Conservation (phyloP, 2,329 filamentous ascomycete genomes). For the Nigrospora osmanthi region DNA sequence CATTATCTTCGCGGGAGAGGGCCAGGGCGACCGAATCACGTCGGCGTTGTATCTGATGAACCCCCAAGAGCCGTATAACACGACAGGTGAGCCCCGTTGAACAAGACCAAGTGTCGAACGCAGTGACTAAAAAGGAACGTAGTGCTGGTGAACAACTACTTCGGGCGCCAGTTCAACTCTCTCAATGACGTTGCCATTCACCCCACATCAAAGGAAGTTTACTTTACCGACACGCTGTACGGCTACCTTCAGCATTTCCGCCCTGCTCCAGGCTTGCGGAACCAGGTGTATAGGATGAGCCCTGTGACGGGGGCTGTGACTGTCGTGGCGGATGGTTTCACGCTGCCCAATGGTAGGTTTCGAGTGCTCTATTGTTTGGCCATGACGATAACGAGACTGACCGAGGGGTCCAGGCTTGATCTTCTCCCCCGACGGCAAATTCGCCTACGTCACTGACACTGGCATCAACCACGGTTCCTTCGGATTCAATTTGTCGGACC, state of each 20-base stretch:
- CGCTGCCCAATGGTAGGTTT: slow-evolving; percentile 39
- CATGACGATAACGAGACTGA: not conserved
- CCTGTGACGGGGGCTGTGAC: slow-evolving; percentile 40
- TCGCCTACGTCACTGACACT: slow-evolving; percentile 50
- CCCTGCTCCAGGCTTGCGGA: slow-evolving; percentile 40
- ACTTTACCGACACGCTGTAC: slow-evolving; percentile 57
- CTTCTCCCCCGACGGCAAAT: slow-evolving; percentile 44
- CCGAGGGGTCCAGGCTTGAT: slow-evolving; percentile 31
- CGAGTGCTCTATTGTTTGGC: too few species aligned
- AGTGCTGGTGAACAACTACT: slow-evolving; percentile 51
- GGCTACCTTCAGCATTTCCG: slow-evolving; percentile 50
- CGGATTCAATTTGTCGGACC: slow-evolving; percentile 30
- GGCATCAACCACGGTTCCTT: slow-evolving; percentile 38
- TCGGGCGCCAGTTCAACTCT: slow-evolving; percentile 52
- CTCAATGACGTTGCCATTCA: slow-evolving; percentile 50
- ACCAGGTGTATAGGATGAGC: slow-evolving; percentile 52
- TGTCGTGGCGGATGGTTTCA: slow-evolving; percentile 50
- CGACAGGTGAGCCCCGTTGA: slow-evolving; percentile 24
- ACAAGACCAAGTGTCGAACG: not conserved
- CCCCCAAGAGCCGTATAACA: slow-evolving; percentile 39
- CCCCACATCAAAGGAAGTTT: slow-evolving; percentile 47
- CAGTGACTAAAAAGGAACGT: not conserved
- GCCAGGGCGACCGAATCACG: slow-evolving; percentile 33
- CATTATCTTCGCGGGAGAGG: slow-evolving; percentile 41
- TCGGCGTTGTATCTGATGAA: slow-evolving; percentile 35